phyloP scores from a whole-genome alignment of 2,329 filamentous ascomycete species.

The Colletotrichum sp. region DNA sequence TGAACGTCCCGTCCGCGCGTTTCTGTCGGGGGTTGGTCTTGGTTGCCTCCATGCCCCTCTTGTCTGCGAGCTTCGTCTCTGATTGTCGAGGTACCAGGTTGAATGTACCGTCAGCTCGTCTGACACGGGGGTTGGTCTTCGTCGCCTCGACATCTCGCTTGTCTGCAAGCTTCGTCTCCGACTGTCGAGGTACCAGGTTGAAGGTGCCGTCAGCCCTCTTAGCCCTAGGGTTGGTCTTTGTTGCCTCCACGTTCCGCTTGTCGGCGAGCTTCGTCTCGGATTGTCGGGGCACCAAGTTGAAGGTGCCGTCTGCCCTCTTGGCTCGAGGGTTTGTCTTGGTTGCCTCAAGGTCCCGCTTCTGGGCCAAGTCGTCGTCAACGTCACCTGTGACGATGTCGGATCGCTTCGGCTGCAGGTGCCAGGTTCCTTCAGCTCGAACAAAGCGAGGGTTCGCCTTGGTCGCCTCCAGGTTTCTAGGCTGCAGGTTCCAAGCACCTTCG shows the following conservation, averaged over 20 bases:
- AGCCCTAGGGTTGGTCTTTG: neutral
- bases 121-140: neutral
- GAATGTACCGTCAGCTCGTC: neutral
- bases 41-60: neutral
- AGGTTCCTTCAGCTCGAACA: neutral
- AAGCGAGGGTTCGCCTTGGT: neutral
- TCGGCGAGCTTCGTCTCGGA: fast-evolving
- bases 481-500: neutral
- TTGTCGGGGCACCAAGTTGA: neutral
- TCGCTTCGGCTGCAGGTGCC: neutral
- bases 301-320: neutral
- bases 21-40: neutral
- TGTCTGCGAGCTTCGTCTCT: neutral
- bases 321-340: neutral
- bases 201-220: neutral
- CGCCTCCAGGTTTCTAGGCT: neutral
- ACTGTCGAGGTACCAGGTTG: neutral
- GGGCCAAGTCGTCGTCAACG: fast-evolving
- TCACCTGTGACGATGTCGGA: neutral
- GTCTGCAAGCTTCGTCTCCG: neutral
- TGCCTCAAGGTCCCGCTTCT: neutral
- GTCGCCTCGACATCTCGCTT: neutral
- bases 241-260: neutral
- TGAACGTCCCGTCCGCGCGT: neutral
- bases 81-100: neutral